Evolutionary conservation across 2,329 filamentous ascomycete genomes (phyloP), one percentile per base, ranked within the genome.

Genomic region (Didymella segeticola): DNA sequence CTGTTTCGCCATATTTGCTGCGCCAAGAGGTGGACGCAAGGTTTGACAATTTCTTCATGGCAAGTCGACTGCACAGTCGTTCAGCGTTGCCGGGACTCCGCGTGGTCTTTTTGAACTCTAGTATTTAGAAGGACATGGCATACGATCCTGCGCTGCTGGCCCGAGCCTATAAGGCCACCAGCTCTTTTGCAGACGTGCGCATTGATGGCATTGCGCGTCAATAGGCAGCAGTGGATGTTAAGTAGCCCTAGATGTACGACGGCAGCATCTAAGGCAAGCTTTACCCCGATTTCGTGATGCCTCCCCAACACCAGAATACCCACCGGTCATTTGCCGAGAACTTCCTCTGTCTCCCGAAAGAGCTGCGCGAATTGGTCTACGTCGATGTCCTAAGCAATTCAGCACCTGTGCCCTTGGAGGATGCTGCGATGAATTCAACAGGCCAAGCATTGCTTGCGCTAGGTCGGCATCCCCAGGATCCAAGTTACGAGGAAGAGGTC

Each of bases 321-420:
- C 26, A 2, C 10, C 12, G 23, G 9, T 15, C 14, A 2, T 29
- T 43, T 8, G 6, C 22, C 1, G 26, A 29, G 1, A 19, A 25
- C 17, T 47, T 64, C 19, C 34, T 60, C 19, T 27, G 20, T 14
- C 56, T 67, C 2, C 64, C 64, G 1, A 51, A 61, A 10, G 62
- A 67, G 38, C 36, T 67, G 10, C 58, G 64, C 11, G 62, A 67
- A 39, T 10, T 59, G 15, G 53, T 67, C 22, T 67, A 63, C 36
- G 43, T 47, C 12, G 29, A 60, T 19, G 11, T 62, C 7, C 42
- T 56, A 27, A 14, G 14, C 9, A 25, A 50, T 20, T 23, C 46
- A 5, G 6, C 14, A 1, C 53, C 58, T 2, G 45, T 60, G 5
- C 15, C 42, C 2, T 15, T 64, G 33, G 31, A 31, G 4, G 4